Percentiles rank a stretch among this genome's conserved stretches.
Conservation (phyloP, 129 eudicot species). For the Artemisia tridentata region DNA sequence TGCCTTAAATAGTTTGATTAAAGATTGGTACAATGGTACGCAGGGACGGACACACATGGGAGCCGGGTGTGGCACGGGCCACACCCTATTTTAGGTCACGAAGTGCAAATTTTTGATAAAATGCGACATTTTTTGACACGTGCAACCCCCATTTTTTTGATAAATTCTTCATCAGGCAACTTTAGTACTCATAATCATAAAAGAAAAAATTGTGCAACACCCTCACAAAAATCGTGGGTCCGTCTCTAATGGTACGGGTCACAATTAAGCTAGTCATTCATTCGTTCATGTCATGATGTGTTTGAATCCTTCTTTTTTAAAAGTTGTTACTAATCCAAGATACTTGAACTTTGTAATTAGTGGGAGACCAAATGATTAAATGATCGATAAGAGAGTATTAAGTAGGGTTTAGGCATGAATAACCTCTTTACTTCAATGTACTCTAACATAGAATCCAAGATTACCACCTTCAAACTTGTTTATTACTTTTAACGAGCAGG, state of each 20-base stretch:
- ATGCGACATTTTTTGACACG: no score
- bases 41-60: no score
- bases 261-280: slow-evolving; percentile 34
- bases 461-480: slow-evolving; percentile 21
- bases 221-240: no score
- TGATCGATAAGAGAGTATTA: slow-evolving; percentile 38
- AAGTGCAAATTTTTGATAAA: no score
- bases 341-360: slow-evolving; percentile 39
- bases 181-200: no score
- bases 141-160: no score
- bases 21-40: no score
- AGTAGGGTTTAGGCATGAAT: slow-evolving; percentile 41
- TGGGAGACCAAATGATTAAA: slow-evolving; percentile 63
- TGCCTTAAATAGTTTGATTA: slow-evolving; percentile 27
- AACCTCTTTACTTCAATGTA: slow-evolving; percentile 24
- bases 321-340: slow-evolving; percentile 38
- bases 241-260: no score
- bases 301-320: slow-evolving; percentile 25
- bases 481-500: slow-evolving; percentile 20
- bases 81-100: no score
- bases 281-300: slow-evolving; percentile 37
- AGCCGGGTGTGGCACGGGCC: no score
- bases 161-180: no score
- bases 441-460: slow-evolving; percentile 39
- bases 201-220: no score